Conservation (phyloP, 805 yeast species). For the Candida succiphila region DNA sequence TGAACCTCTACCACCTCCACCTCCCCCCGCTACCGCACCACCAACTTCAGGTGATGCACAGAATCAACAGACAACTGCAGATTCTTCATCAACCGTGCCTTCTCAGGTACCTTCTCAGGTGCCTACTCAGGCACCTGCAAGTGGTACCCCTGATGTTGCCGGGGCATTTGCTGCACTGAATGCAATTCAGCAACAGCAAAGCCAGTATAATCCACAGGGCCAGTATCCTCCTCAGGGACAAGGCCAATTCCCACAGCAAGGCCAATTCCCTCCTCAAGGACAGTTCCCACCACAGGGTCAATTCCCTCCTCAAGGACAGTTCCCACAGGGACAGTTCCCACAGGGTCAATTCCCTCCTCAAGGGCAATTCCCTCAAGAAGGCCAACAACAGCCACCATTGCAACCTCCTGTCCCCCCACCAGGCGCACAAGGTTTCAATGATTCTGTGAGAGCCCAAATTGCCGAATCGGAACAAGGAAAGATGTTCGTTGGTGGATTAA, state of each 20-base stretch:
- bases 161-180: constrained; percentile 5
- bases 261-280: constrained; percentile 2
- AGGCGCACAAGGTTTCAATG: constrained; percentile 12
- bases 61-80: constrained; percentile 4
- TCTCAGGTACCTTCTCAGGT: constrained; percentile 2
- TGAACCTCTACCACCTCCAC: constrained; percentile 15
- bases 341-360: constrained; percentile 4
- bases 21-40: constrained; percentile 3
- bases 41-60: constrained; percentile 6
- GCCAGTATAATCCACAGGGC: constrained; percentile 5
- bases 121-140: not conserved
- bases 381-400: constrained; percentile 2
- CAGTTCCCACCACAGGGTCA: constrained; percentile 5
- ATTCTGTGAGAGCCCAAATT: constrained; percentile 35
- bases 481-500: constrained; percentile 93
- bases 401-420: constrained; percentile 4
- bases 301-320: constrained; percentile 1
- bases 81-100: constrained; percentile 1
- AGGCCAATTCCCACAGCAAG: constrained; percentile 4
- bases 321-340: constrained; percentile 2
- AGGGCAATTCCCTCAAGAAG: constrained; percentile 4
- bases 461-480: constrained; percentile 67
- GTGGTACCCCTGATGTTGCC: not conserved
- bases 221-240: constrained; percentile 1
- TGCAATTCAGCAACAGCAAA: constrained; percentile 10